phyloP scores from a whole-genome alignment of 2,329 filamentous ascomycete genomes.

The Curvularia verruculosa region DNA sequence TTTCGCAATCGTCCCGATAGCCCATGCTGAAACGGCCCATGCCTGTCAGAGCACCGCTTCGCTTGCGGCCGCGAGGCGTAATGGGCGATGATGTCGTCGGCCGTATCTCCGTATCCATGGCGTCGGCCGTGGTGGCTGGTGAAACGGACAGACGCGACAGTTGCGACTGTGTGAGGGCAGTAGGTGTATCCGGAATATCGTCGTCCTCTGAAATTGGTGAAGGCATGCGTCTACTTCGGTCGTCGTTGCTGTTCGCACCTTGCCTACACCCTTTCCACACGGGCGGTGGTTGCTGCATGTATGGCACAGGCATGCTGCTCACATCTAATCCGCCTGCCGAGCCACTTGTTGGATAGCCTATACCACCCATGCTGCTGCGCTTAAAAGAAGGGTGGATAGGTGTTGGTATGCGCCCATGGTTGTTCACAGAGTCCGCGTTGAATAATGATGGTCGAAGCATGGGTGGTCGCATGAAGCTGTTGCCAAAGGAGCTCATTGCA shows the following conservation, averaged over 20 bases:
- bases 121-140: slow-evolving; percentile 29
- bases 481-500: slow-evolving; percentile 29
- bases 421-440: slow-evolving; percentile 24
- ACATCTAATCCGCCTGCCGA: slow-evolving; percentile 33
- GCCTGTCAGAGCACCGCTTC: slow-evolving; percentile 48
- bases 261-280: slow-evolving; percentile 30
- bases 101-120: slow-evolving; percentile 38
- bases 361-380: slow-evolving; percentile 34
- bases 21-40: slow-evolving; percentile 55
- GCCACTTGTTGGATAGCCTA: slow-evolving; percentile 39
- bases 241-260: slow-evolving; percentile 24
- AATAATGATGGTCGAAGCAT: slow-evolving; percentile 43
- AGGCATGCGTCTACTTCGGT: slow-evolving; percentile 46
- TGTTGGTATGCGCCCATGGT: slow-evolving; percentile 46
- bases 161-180: slow-evolving; percentile 46
- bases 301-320: slow-evolving; percentile 18
- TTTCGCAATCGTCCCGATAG: slow-evolving; percentile 57
- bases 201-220: slow-evolving; percentile 52
- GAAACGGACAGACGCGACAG: slow-evolving; percentile 48
- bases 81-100: slow-evolving; percentile 22
- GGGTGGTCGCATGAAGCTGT: slow-evolving; percentile 41
- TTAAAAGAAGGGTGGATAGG: slow-evolving; percentile 50
- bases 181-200: slow-evolving; percentile 46
- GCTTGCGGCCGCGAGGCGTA: slow-evolving; percentile 44
- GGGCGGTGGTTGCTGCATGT: slow-evolving; percentile 28